phyloP scores from a whole-genome alignment of 2,329 filamentous ascomycete species.

The Aspergillus quadricinctus region DNA sequence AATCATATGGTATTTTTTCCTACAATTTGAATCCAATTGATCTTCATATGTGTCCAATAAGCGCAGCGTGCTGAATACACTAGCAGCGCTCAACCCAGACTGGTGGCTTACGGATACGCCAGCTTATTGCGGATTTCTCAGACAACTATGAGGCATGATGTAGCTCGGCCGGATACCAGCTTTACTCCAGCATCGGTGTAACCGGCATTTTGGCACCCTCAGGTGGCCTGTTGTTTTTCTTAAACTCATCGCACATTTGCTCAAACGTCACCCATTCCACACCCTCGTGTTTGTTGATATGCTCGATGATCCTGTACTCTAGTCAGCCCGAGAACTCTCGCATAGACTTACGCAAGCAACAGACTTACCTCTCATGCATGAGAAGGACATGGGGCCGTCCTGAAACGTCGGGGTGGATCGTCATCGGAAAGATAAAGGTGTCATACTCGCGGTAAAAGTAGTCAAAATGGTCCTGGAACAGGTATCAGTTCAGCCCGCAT shows the following conservation, averaged over 20 bases:
- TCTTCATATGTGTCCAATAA: background rate
- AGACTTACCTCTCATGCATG: constrained; percentile 63
- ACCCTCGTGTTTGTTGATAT: constrained; percentile 60
- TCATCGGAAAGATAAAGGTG: constrained; percentile 73
- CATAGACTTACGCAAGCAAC: no score
- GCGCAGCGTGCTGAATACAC: background rate
- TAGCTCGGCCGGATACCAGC: background rate
- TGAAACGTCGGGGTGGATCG: constrained; percentile 69
- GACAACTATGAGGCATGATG: background rate
- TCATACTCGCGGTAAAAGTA: constrained; percentile 74
- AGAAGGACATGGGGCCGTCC: constrained; percentile 67
- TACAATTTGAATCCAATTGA: background rate
- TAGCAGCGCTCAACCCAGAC: background rate
- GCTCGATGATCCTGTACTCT: constrained; percentile 53
- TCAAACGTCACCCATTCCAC: constrained; percentile 54
- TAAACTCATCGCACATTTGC: constrained; percentile 69
- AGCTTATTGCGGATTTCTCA: background rate
- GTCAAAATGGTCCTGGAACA: constrained; percentile 53
- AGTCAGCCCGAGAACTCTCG: background rate
- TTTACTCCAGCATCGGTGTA: constrained; percentile 7
- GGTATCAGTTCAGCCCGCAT: constrained; percentile 39
- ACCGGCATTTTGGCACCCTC: constrained; percentile 23
- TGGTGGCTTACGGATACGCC: background rate
- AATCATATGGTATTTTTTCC: background rate
- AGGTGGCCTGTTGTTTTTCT: constrained; percentile 36